These are phyloP conservation scores for Thermothielavioides terrestris DNA, from an alignment of 495 filamentous ascomycete species.

Conservation along the genomic window DNA sequence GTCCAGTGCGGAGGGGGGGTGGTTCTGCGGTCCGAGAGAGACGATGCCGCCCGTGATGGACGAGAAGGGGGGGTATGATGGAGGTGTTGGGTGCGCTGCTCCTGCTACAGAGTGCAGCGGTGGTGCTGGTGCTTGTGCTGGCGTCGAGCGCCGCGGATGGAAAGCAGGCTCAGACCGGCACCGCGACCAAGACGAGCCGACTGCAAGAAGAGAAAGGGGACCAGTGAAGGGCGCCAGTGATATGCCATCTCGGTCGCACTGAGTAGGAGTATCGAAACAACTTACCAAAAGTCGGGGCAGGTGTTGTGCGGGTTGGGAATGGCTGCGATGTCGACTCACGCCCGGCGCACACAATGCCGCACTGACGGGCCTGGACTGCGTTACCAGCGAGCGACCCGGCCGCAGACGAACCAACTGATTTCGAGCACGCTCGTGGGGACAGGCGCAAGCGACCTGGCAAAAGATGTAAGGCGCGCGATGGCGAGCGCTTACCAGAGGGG, in stretches of 20 bases:
- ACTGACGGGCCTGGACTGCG: constrained; percentile 3
- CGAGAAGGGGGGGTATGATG: background rate
- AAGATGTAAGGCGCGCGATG: constrained; percentile 7
- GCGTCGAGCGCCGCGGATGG: constrained; percentile 8
- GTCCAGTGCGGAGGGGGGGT: background rate
- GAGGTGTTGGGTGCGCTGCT: background rate
- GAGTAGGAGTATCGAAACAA: constrained; percentile 24
- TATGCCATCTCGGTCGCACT: constrained; percentile 33
- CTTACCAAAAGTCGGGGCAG: constrained; percentile 32
- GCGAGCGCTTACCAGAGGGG: constrained; percentile 20
- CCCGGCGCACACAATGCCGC: constrained; percentile 17
- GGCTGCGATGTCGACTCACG: constrained; percentile 19
- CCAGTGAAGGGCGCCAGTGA: constrained; percentile 5
- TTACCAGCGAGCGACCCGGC: constrained; percentile 17
- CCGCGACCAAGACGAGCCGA: background rate
- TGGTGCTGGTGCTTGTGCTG: too few relatives aligned
- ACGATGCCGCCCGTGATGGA: background rate
- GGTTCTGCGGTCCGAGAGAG: background rate
- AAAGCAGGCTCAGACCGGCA: background rate
- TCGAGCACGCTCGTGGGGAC: constrained; percentile 1
- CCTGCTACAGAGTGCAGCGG: too few relatives aligned
- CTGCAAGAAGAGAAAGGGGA: constrained; percentile 12
- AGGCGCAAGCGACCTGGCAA: background rate
- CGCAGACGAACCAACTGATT: constrained; percentile 1
- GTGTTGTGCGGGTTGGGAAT: constrained; percentile 23